Evolutionary conservation across 768 basidiomycete species (phyloP).

Genomic region (Russula compacta): DNA sequence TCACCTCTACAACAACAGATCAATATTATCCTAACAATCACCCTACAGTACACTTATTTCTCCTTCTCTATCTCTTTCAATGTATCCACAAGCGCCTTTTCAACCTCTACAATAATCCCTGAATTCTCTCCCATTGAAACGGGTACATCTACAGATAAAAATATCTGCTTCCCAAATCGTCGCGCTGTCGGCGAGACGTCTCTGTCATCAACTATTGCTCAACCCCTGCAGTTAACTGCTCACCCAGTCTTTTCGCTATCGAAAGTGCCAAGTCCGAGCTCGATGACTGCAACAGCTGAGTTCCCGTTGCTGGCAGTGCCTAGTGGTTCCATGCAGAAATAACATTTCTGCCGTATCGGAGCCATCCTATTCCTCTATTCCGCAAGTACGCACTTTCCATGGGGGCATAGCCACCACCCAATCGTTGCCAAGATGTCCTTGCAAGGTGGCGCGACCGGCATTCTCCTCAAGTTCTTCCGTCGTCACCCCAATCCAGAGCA

Average conservation of each 20-base stretch:
- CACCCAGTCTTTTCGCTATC: conserved; percentile 78
- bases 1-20: not conserved
- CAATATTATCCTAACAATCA: not conserved
- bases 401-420: conserved; percentile 83
- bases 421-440: conserved; percentile 56
- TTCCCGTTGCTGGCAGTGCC: conserved; percentile 30
- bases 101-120: conserved; percentile 44
- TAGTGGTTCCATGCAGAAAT: not conserved
- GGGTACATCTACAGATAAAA: conserved; percentile 59
- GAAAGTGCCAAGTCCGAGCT: conserved; percentile 54
- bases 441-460: conserved; percentile 31
- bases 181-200: conserved; percentile 37
- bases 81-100: conserved; percentile 47
- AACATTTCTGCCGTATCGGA: not conserved
- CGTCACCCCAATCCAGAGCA: conserved; percentile 75
- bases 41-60: not conserved
- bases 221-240: conserved; percentile 22
- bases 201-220: conserved; percentile 16
- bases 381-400: conserved; percentile 25
- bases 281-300: conserved; percentile 54
- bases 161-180: conserved; percentile 58
- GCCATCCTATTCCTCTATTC: not conserved
- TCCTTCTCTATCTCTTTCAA: conserved; percentile 32
- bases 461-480: conserved; percentile 36
- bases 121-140: conserved; percentile 40